These are phyloP conservation scores for Catharanthus roseus DNA, from an alignment of 257 asterid species.

Conservation along the genomic window DNA sequence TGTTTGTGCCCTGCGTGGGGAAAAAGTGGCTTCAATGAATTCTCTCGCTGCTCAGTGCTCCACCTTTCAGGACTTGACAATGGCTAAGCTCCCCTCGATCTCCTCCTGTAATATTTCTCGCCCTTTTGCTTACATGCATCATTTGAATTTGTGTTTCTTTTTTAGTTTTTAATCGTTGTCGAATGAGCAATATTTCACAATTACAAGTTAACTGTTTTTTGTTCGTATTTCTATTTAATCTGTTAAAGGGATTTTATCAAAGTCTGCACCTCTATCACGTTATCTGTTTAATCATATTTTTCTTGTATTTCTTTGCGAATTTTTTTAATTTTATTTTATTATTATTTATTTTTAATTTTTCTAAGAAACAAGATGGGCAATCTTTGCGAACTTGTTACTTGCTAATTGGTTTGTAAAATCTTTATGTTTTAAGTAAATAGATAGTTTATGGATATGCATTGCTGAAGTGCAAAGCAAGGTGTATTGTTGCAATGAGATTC, in stretches of 20 bases:
- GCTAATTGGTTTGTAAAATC: no score
- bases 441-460: background rate
- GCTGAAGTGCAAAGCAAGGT: background rate
- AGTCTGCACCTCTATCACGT: background rate
- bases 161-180: background rate
- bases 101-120: slow-evolving; percentile 18
- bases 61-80: slow-evolving; percentile 3
- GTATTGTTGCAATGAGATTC: background rate
- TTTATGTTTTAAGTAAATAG: background rate
- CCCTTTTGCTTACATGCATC: background rate
- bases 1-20: background rate
- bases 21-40: slow-evolving; percentile 21
- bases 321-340: background rate
- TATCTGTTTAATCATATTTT: background rate
- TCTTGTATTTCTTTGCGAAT: background rate
- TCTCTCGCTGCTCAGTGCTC: slow-evolving; percentile 22
- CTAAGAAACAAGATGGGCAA: no score
- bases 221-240: background rate
- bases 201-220: background rate
- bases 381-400: no score
- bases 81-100: slow-evolving; percentile 17
- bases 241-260: background rate
- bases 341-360: no score
- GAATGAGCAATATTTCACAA: background rate
- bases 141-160: background rate